Conservation (phyloP, 2,329 filamentous ascomycete genomes). For the Xylariaceae sp. region DNA sequence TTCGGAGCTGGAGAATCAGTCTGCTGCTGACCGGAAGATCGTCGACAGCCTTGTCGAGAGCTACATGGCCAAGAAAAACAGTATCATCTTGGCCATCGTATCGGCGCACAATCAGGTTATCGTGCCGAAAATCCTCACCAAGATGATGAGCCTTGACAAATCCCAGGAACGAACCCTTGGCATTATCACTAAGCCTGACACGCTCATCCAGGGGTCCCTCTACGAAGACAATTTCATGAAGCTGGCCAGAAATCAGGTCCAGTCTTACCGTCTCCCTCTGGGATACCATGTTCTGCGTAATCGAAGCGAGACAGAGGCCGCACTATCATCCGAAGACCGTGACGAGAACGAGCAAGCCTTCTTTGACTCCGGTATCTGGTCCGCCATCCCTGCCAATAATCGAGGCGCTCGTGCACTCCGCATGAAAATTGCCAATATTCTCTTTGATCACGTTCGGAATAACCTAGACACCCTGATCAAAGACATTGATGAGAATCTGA, state of each 20-base stretch:
- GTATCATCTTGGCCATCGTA: slow-evolving; percentile 54
- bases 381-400: slow-evolving; percentile 26
- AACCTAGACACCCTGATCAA: slow-evolving; percentile 29
- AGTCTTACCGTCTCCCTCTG: slow-evolving; percentile 32
- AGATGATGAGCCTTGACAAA: slow-evolving; percentile 40
- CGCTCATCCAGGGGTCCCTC: slow-evolving; percentile 33
- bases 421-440: slow-evolving; percentile 34
- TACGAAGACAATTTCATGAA: slow-evolving; percentile 37
- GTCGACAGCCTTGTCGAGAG: slow-evolving; percentile 38
- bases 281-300: slow-evolving; percentile 54
- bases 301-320: slow-evolving; percentile 32
- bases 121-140: slow-evolving; percentile 47
- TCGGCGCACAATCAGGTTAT: slow-evolving; percentile 45
- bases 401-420: slow-evolving; percentile 35
- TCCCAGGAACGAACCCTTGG: slow-evolving; percentile 46
- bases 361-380: slow-evolving; percentile 31
- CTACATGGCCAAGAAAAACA: slow-evolving; percentile 55
- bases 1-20: slow-evolving; percentile 31
- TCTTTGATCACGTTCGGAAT: slow-evolving; percentile 31
- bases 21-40: slow-evolving; percentile 28
- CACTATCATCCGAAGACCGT: slow-evolving; percentile 22
- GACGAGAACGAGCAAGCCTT: slow-evolving; percentile 33
- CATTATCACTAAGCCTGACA: slow-evolving; percentile 54
- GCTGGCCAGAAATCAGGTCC: slow-evolving; percentile 33
- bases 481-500: slow-evolving; percentile 25